Percentiles rank a stretch among this genome's conserved stretches.
phyloP scores from a whole-genome alignment of 1,284 basidiomycete species.

The Takashimella koratensis region DNA sequence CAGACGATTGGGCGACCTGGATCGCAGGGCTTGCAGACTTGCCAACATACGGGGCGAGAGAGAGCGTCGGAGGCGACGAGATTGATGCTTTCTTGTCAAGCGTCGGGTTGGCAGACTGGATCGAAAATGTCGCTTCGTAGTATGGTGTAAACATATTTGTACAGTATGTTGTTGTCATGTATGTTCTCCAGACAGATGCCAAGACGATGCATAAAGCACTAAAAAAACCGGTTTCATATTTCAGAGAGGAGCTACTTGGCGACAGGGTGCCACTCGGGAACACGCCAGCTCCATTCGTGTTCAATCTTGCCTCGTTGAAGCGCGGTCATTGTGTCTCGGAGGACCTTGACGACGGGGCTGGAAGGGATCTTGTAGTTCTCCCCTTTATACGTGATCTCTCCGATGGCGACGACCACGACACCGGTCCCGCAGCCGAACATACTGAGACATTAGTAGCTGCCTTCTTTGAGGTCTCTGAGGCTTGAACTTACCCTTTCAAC shows the following conservation, averaged over 20 bases:
- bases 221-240: not conserved
- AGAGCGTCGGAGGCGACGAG: not conserved
- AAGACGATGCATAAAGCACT: too few species aligned
- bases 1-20: not conserved
- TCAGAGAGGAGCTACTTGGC: not conserved
- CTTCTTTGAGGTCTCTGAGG: not conserved
- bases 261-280: slow-evolving; percentile 22
- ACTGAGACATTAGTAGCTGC: slow-evolving; percentile 7
- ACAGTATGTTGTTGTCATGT: too few species aligned
- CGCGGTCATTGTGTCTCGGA: slow-evolving; percentile 33
- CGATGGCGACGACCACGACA: slow-evolving; percentile 34
- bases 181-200: too few species aligned
- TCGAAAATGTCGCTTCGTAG: not conserved
- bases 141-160: too few species aligned
- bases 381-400: slow-evolving; percentile 28
- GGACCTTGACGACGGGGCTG: slow-evolving; percentile 25
- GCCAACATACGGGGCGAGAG: not conserved
- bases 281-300: slow-evolving; percentile 27
- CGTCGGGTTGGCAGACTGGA: not conserved
- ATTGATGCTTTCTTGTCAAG: not conserved
- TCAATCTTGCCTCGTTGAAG: slow-evolving; percentile 33
- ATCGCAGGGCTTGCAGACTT: not conserved
- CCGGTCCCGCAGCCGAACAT: slow-evolving; percentile 42
- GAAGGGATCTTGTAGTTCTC: slow-evolving; percentile 25
- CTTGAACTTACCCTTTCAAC: slow-evolving; percentile 27